Percentiles rank a stretch among this genome's conserved stretches.
Conservation (phyloP, 805 yeast species). For the Wickerhamomyces bovis region DNA sequence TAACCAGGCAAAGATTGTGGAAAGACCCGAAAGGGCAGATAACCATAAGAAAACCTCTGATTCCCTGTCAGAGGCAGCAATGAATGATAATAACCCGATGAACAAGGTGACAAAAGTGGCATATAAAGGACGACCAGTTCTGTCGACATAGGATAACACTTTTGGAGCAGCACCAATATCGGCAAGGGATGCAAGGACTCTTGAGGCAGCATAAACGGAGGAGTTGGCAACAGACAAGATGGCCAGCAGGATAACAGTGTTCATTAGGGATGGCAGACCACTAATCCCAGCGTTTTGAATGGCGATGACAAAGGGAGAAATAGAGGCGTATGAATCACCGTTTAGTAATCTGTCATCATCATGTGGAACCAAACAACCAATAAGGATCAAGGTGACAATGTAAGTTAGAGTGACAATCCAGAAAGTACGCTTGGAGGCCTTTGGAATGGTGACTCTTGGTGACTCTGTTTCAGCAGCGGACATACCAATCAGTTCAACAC, state of each 20-base stretch:
- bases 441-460: conserved; percentile 62
- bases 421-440: conserved; percentile 74
- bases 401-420: conserved; percentile 73
- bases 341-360: conserved; percentile 42
- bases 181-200: conserved; percentile 58
- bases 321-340: conserved; percentile 50
- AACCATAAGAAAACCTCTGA: conserved; percentile 59
- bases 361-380: conserved; percentile 71
- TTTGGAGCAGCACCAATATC: conserved; percentile 60
- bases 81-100: conserved; percentile 54
- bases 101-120: conserved; percentile 45
- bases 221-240: conserved; percentile 70
- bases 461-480: conserved; percentile 73
- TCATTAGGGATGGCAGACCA: conserved; percentile 60
- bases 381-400: conserved; percentile 46
- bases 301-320: conserved; percentile 78
- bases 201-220: conserved; percentile 63
- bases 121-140: conserved; percentile 60
- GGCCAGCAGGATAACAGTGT: conserved; percentile 62
- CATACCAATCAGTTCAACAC: conserved; percentile 66
- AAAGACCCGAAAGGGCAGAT: conserved; percentile 56
- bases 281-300: conserved; percentile 55
- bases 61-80: conserved; percentile 47
- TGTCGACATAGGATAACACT: conserved; percentile 53
- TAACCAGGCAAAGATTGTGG: conserved; percentile 59